These are phyloP conservation scores for Opeltia flavorubescens DNA, from an alignment of 495 filamentous ascomycete species.

Conservation along the genomic window DNA sequence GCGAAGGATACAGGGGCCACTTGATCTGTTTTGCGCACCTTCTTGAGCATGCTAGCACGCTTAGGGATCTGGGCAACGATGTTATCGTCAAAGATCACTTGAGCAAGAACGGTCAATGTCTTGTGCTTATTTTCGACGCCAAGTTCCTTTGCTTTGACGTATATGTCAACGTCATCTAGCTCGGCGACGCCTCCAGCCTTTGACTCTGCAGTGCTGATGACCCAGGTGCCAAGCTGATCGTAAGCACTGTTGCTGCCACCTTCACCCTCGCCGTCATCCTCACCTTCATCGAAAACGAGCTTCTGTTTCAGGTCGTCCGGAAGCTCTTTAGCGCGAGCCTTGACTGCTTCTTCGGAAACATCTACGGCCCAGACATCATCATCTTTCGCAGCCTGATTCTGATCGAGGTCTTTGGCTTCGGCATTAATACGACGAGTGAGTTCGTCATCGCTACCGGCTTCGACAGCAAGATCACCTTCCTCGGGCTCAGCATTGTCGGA, in stretches of 20 bases:
- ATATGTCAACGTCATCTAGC: constrained; percentile 77
- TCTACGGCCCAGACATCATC: constrained; percentile 93
- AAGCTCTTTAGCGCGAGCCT: constrained; percentile 79
- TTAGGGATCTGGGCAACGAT: constrained; percentile 73
- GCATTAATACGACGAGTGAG: constrained; percentile 79
- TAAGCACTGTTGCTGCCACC: constrained; percentile 65
- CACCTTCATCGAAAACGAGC: constrained; percentile 69
- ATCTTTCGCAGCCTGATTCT: constrained; percentile 53
- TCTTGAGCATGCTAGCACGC: constrained; percentile 76
- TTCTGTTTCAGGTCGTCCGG: constrained; percentile 83
- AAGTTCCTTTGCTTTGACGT: constrained; percentile 85
- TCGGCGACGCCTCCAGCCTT: constrained; percentile 54
- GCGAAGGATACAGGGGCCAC: constrained; percentile 5
- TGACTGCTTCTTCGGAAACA: constrained; percentile 86
- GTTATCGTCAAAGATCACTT: constrained; percentile 84
- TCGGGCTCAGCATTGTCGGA: constrained; percentile 58
- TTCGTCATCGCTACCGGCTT: constrained; percentile 82
- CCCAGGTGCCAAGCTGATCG: constrained; percentile 88
- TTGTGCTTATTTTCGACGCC: constrained; percentile 92
- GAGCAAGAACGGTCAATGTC: constrained; percentile 80
- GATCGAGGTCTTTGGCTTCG: constrained; percentile 62
- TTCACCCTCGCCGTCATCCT: constrained; percentile 73
- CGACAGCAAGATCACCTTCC: constrained; percentile 54
- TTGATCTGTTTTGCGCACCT: constrained; percentile 33
- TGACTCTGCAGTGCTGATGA: constrained; percentile 56